Conservation (phyloP, 805 yeast species). For the Kodamaea leandrae region DNA sequence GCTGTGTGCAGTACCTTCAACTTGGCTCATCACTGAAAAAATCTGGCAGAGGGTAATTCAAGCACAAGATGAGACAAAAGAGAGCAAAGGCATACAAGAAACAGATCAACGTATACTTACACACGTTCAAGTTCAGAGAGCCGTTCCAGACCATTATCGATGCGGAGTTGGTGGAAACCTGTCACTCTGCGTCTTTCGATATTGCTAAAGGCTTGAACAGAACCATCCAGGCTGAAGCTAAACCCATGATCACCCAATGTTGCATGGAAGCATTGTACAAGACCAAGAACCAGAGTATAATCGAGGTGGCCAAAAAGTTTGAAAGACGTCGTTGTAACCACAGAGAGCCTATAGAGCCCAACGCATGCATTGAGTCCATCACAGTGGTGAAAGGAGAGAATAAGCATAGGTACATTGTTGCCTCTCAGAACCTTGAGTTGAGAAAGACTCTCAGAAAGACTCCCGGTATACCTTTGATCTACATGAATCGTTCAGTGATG, state of each 20-base stretch:
- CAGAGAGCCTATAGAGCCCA: slow-evolving; percentile 58
- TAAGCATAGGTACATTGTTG: slow-evolving; percentile 88
- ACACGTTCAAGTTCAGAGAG: slow-evolving; percentile 87
- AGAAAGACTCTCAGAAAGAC: slow-evolving; percentile 67
- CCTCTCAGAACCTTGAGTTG: slow-evolving; percentile 71
- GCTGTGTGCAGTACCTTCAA: too few relatives aligned
- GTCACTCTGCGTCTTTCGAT: slow-evolving; percentile 68
- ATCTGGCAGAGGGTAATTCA: too few relatives aligned
- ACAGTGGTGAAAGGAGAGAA: slow-evolving; percentile 71
- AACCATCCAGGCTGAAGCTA: slow-evolving; percentile 81
- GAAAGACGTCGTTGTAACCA: slow-evolving; percentile 96
- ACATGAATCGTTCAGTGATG: slow-evolving; percentile 89
- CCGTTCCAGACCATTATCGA: slow-evolving; percentile 92
- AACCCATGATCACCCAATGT: slow-evolving; percentile 93
- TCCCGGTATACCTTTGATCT: slow-evolving; percentile 89
- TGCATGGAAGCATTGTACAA: slow-evolving; percentile 84
- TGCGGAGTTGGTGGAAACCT: slow-evolving; percentile 66
- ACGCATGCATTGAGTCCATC: slow-evolving; percentile 72
- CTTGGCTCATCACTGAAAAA: neutral
- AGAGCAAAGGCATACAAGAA: slow-evolving; percentile 92
- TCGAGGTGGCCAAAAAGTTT: slow-evolving; percentile 73
- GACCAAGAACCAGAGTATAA: slow-evolving; percentile 69
- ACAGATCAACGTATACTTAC: slow-evolving; percentile 81
- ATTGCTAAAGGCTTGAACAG: slow-evolving; percentile 75
- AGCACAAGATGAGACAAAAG: slow-evolving; percentile 83